phyloP scores from a whole-genome alignment of 805 yeast species.

The Scheffersomyces ergatensis region DNA sequence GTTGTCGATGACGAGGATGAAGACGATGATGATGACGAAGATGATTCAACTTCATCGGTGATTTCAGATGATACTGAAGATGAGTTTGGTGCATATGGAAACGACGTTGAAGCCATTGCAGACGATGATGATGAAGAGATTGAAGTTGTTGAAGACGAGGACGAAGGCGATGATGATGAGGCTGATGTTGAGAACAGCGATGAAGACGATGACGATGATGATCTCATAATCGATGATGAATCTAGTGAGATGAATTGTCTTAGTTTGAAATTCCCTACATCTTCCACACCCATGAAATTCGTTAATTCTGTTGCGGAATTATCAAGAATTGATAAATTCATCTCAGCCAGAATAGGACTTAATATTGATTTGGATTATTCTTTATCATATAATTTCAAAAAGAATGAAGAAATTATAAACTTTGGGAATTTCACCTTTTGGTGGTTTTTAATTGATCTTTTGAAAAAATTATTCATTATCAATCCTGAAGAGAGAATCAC shows the following conservation, averaged over 20 bases:
- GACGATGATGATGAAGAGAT: neutral
- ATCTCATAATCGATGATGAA: slow-evolving; percentile 30
- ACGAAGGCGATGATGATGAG: slow-evolving; percentile 9
- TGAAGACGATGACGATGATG: slow-evolving; percentile 16
- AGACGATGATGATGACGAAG: neutral
- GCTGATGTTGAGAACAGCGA: slow-evolving; percentile 6
- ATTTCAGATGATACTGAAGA: too few relatives aligned
- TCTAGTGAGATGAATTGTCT: slow-evolving; percentile 22
- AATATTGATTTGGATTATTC: slow-evolving; percentile 38
- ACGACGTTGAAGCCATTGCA: too few relatives aligned
- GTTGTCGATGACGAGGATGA: neutral
- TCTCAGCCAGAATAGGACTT: slow-evolving; percentile 40
- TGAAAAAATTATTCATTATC: slow-evolving; percentile 36
- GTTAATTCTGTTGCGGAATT: slow-evolving; percentile 38
- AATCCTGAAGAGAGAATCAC: slow-evolving; percentile 37
- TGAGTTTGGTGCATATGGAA: too few relatives aligned
- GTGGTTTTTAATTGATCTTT: slow-evolving; percentile 62
- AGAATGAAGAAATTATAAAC: slow-evolving; percentile 40
- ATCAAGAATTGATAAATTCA: slow-evolving; percentile 42
- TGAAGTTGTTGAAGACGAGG: neutral
- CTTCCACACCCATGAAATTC: slow-evolving; percentile 37
- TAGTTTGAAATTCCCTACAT: slow-evolving; percentile 36
- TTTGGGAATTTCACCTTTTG: slow-evolving; percentile 74
- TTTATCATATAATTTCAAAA: slow-evolving; percentile 35
- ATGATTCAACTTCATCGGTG: too few relatives aligned